These are phyloP conservation scores for Fistulifera pelliculosa DNA, from an alignment of 108 stramenopile species.

Conservation along the genomic window DNA sequence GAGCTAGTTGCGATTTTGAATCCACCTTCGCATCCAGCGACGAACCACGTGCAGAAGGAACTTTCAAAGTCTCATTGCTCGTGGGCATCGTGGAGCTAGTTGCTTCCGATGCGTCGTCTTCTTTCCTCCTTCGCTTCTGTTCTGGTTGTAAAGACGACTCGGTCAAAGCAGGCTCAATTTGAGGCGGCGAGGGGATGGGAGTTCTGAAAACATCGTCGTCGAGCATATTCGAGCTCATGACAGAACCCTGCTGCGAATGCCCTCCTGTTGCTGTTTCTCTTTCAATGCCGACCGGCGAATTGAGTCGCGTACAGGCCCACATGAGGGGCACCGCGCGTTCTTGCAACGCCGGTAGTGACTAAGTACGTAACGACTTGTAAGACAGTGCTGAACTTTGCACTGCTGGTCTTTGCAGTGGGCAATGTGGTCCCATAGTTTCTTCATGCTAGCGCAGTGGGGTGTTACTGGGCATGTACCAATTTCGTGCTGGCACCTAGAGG, in stretches of 20 bases:
- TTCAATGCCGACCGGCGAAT: conserved; percentile 42
- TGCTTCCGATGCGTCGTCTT: neutral
- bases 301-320: conserved; percentile 92
- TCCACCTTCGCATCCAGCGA: neutral
- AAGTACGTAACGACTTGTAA: conserved; percentile 95
- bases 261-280: neutral
- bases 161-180: neutral
- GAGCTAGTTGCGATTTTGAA: neutral
- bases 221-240: neutral
- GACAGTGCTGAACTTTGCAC: conserved; percentile 92
- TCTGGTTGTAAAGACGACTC: conserved; percentile 1
- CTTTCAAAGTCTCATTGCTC: too few relatives aligned
- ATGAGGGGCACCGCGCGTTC: conserved; percentile 85
- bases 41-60: too few relatives aligned
- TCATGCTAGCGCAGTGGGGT: conserved; percentile 96
- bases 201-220: neutral
- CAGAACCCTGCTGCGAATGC: neutral
- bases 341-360: conserved; percentile 97
- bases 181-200: conserved; percentile 1
- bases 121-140: conserved; percentile 3
- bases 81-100: too few relatives aligned
- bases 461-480: conserved; percentile 81
- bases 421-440: conserved; percentile 97
- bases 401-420: conserved; percentile 92
- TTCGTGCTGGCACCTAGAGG: conserved; percentile 87